phyloP scores from a whole-genome alignment of 495 filamentous ascomycete species.

The Physcia stellaris region DNA sequence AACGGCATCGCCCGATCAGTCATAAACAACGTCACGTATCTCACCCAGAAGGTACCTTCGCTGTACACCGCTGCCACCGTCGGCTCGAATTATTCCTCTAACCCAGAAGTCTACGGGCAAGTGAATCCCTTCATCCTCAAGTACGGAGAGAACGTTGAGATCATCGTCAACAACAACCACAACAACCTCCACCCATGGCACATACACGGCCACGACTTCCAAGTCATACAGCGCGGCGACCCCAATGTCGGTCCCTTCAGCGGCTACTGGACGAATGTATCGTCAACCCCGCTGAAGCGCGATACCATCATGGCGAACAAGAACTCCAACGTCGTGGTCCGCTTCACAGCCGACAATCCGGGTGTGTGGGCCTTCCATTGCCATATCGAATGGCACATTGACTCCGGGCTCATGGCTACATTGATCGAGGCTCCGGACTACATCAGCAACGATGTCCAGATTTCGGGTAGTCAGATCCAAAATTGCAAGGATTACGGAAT shows the following conservation, averaged over 20 bases:
- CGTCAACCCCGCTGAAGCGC: conserved; percentile 35
- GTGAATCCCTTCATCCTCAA: conserved; percentile 56
- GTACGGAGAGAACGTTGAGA: conserved; percentile 57
- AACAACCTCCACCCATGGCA: conserved; percentile 9
- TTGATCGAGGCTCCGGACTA: conserved; percentile 9
- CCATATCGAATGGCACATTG: conserved; percentile 18
- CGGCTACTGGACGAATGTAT: conserved; percentile 1
- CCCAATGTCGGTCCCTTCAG: conserved; percentile 4
- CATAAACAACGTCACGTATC: conserved; percentile 70
- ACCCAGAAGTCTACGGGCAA: conserved; percentile 57
- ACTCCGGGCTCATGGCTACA: conserved; percentile 9
- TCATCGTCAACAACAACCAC: conserved; percentile 5
- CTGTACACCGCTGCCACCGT: conserved; percentile 62
- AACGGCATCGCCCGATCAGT: conserved; percentile 8
- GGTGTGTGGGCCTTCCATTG: conserved; percentile 15
- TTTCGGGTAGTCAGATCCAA: too few species aligned
- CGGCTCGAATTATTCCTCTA: conserved; percentile 40
- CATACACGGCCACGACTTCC: conserved; percentile 11
- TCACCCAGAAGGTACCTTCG: conserved; percentile 60
- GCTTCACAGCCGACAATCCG: conserved; percentile 9
- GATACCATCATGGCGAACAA: conserved; percentile 36
- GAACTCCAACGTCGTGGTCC: conserved; percentile 2
- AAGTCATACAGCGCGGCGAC: conserved; percentile 3
- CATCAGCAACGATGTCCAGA: background rate
- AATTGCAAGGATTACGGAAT: background rate